Percentiles rank a stretch among this genome's conserved stretches.
Conservation (phyloP, 176 grass and related monocot species). For the Poa annua region DNA sequence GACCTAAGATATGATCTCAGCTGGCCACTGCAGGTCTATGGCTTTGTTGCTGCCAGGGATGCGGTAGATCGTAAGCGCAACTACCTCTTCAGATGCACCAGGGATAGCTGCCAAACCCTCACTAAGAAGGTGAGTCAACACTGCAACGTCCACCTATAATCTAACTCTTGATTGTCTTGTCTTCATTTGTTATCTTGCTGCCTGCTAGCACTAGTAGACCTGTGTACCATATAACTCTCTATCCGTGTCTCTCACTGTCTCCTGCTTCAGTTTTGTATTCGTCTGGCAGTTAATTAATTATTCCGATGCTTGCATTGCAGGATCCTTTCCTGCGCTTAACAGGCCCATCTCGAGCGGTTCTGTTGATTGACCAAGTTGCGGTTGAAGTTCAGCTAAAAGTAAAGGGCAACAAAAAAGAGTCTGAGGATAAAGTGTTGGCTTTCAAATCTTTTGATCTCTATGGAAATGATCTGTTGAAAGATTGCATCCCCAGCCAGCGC, state of each 20-base stretch:
- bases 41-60: neutral
- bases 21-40: constrained; percentile 9
- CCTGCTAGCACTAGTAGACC: neutral
- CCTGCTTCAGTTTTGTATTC: neutral
- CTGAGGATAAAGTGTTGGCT: neutral
- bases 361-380: neutral
- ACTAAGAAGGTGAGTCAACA: neutral
- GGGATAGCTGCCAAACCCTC: neutral
- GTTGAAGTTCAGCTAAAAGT: neutral
- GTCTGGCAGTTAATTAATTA: neutral
- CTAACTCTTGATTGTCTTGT: neutral
- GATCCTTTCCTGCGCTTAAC: constrained; percentile 14
- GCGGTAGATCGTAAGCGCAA: neutral
- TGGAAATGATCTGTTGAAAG: neutral
- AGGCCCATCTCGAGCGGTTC: neutral
- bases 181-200: neutral
- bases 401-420: constrained; percentile 1
- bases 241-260: too few relatives aligned
- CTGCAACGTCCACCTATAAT: neutral
- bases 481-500: neutral
- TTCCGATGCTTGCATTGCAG: constrained; percentile 1
- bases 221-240: neutral
- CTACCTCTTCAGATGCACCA: constrained; percentile 8
- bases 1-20: neutral
- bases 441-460: neutral